These are phyloP conservation scores for Yamadazyma taylorii DNA, from an alignment of 1,139 yeast species.

Conservation along the genomic window DNA sequence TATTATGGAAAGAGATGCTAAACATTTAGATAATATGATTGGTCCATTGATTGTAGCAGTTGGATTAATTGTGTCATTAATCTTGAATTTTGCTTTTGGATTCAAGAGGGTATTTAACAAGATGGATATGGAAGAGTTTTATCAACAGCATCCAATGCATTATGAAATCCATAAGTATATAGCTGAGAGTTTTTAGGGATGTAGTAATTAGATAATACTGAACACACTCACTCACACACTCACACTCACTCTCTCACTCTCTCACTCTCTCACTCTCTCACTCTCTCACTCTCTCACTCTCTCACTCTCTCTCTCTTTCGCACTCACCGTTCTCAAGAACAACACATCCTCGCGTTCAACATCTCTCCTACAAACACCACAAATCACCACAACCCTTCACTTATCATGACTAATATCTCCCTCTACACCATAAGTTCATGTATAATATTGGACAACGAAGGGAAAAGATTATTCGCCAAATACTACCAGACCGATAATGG, in stretches of 20 bases:
- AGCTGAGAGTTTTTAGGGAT: constrained; percentile 10
- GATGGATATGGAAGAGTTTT: constrained; percentile 27
- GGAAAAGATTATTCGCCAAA: constrained; percentile 78
- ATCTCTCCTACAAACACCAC: background rate
- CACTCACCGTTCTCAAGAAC: background rate
- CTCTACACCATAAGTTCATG: constrained; percentile 79
- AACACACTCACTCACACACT: no score
- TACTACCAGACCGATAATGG: constrained; percentile 53
- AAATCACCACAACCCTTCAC: constrained; percentile 1
- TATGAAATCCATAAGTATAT: constrained; percentile 36
- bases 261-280: no score
- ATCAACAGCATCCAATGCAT: constrained; percentile 34
- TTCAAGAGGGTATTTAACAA: constrained; percentile 39
- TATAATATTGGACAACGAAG: constrained; percentile 78
- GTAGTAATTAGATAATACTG: background rate
- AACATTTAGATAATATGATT: constrained; percentile 81
- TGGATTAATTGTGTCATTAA: constrained; percentile 66
- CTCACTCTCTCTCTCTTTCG: background rate
- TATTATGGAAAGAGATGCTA: constrained; percentile 79
- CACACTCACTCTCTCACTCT: background rate
- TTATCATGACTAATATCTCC: constrained; percentile 49
- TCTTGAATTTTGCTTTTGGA: constrained; percentile 71
- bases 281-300: background rate
- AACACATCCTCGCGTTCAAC: background rate
- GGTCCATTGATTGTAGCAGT: constrained; percentile 83